Evolutionary conservation across 139 green algal genomes (phyloP), one percentile per base, ranked within the genome.

Genomic region (Diplosphaera chodatii): DNA sequence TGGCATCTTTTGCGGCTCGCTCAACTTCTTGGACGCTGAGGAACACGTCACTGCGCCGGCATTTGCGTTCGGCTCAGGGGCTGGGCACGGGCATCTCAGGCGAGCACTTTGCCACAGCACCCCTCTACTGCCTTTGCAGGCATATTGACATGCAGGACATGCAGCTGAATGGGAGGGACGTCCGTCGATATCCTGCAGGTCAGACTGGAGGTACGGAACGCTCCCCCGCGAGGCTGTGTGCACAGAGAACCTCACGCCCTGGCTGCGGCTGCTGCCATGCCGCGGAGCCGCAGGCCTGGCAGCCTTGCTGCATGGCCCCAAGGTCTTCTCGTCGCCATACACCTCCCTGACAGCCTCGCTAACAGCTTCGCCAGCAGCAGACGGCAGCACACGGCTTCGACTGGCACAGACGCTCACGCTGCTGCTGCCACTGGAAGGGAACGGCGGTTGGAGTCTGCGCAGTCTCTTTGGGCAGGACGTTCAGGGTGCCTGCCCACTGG

Each of bases 211-310:
- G 31, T 87, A 88, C 64, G 92, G 80, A 6, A 56, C 71, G 29
- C 70, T 97, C 40, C 85, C 90, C 0, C 74, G 79, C 16, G 93
- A 98, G 77, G 78, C 83, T 13, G 79, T 92, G 1, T 98, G 93
- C 83, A 89, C 85, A 0, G 93, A 98, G 78, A 97, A 97, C 70
- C 78, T 98, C 20, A 92, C 86, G 10, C 89, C 91, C 0, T 98
- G 93, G 93, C 77, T 94, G 28, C 91, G 91, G 78, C 84, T 98
- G 66, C 83, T 97, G 70, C 93, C 93, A 2, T 98, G 93, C 75
- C 77, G 85, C 1, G 81, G 80, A 63, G 63, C 69, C 15, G 84
- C 85, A 4, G 89, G 89, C 0, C 59, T 94, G 34, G 83, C 77
- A 3, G 67, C 76, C 10, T 73, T 92, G 68, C 80, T 93, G 33